A percentile compares a stretch with the other conserved stretches of the same genome.
These are phyloP conservation scores for Epichloe sylvatica DNA, from an alignment of 2,329 filamentous ascomycete genomes.

Conservation along the genomic window DNA sequence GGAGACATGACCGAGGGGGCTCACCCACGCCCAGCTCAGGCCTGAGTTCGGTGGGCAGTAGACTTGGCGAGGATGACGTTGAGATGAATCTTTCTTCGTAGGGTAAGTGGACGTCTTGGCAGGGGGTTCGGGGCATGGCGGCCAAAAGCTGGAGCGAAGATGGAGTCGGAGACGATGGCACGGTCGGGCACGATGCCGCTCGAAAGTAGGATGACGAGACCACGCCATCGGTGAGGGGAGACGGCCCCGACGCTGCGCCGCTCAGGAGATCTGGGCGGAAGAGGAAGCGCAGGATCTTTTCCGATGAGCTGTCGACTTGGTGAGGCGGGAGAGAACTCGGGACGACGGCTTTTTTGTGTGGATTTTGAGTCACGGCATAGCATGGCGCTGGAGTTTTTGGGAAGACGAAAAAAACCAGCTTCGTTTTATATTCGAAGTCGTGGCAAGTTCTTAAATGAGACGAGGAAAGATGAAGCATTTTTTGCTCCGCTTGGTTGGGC, in stretches of 20 bases:
- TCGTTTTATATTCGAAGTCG: neutral
- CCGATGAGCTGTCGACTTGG: neutral
- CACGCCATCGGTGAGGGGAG: too few species aligned
- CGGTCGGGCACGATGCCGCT: too few species aligned
- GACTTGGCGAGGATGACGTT: conserved; percentile 29
- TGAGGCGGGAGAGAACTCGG: neutral
- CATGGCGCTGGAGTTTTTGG: conserved; percentile 3
- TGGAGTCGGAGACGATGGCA: neutral
- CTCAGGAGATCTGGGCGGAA: neutral
- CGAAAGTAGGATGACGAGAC: too few species aligned
- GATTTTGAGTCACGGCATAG: neutral
- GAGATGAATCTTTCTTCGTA: conserved; percentile 32
- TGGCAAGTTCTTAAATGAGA: neutral
- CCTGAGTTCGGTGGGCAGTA: conserved; percentile 34
- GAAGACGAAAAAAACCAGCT: neutral
- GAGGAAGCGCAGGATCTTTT: neutral
- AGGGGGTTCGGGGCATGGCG: neutral
- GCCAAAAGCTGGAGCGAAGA: neutral
- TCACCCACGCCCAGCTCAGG: conserved; percentile 39
- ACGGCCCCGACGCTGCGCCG: neutral
- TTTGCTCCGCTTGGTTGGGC: neutral
- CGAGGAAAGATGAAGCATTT: neutral
- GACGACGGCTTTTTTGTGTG: neutral
- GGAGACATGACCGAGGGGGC: conserved; percentile 11
- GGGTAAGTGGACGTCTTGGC: neutral